Evolutionary conservation across 2,329 filamentous ascomycete genomes (phyloP).

Genomic region (Cucurbitaria berberidis): DNA sequence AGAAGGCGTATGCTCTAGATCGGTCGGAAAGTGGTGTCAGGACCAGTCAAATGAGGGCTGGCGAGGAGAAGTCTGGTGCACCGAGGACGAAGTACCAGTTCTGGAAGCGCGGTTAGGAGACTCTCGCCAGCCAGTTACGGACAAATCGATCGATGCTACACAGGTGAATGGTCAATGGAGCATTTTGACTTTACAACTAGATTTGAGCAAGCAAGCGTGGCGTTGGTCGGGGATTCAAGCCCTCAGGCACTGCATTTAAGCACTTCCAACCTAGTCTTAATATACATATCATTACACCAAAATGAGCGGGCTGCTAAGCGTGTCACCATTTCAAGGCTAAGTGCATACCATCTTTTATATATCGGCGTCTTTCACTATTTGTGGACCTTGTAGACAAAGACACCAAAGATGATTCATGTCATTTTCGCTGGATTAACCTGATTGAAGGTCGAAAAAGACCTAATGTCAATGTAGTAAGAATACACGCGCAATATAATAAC

Average conservation of each 20-base stretch:
- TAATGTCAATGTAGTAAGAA: background rate
- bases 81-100: slow-evolving; percentile 21
- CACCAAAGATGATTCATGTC: background rate
- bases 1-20: slow-evolving; percentile 41
- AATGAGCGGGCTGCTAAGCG: too few species aligned
- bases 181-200: too few species aligned
- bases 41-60: slow-evolving; percentile 2
- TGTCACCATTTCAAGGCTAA: background rate
- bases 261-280: too few species aligned
- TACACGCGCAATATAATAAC: background rate
- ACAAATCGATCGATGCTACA: too few species aligned
- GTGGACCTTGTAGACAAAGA: background rate
- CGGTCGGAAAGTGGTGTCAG: slow-evolving; percentile 9
- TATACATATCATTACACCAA: too few species aligned
- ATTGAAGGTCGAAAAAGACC: background rate
- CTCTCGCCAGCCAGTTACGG: background rate
- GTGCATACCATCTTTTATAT: background rate
- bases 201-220: background rate
- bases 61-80: slow-evolving; percentile 7
- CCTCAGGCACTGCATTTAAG: too few species aligned
- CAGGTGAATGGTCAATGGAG: too few species aligned
- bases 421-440: background rate
- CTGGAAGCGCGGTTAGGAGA: slow-evolving; percentile 23
- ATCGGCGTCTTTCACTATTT: too few species aligned
- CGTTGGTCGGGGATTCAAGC: background rate